These are phyloP conservation scores for Hypoxylon sp. DNA, from an alignment of 2,329 filamentous ascomycete species.

Conservation along the genomic window DNA sequence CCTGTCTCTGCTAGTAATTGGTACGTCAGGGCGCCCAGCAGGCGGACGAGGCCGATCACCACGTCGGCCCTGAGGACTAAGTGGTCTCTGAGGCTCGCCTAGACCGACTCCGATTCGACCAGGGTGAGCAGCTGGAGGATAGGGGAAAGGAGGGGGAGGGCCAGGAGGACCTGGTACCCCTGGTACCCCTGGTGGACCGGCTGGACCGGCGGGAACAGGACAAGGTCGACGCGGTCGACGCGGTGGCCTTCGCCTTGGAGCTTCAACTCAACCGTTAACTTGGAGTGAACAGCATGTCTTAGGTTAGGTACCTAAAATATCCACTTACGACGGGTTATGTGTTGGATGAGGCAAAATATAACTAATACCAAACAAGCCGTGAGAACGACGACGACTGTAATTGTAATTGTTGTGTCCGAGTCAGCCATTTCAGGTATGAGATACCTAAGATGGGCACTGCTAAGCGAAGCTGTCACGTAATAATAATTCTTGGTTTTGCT, in stretches of 20 bases:
- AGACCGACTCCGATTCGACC: too few species aligned
- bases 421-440: not conserved
- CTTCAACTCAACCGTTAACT: not conserved
- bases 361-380: not conserved
- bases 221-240: not conserved
- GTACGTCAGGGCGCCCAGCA: not conserved
- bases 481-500: not conserved
- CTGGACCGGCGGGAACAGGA: not conserved
- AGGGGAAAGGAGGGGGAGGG: too few species aligned
- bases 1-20: not conserved
- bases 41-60: not conserved
- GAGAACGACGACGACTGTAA: not conserved
- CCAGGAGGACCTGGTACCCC: not conserved
- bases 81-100: too few species aligned
- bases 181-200: not conserved
- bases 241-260: not conserved
- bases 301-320: not conserved
- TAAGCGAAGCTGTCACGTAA: not conserved
- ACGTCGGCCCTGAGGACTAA: too few species aligned
- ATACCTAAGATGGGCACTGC: not conserved
- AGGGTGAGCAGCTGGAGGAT: not conserved
- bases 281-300: not conserved
- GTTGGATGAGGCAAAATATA: not conserved
- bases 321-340: not conserved
- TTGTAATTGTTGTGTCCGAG: not conserved